Base-by-base conservation (phyloP, 2,329 filamentous ascomycete species). In the Apiospora marii region DNA sequence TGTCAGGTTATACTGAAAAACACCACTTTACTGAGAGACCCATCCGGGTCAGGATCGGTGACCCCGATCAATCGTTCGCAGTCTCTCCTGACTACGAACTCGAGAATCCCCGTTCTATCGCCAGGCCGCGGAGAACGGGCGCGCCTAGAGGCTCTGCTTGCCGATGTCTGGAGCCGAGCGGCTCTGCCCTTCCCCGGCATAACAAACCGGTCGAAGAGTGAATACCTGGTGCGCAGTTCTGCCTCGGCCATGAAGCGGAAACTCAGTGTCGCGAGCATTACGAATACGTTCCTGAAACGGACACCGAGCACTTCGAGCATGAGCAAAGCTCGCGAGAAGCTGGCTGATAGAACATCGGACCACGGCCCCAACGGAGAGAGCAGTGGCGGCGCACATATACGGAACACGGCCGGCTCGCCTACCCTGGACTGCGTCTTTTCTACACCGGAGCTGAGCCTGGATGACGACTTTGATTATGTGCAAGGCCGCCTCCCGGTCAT, bases 171-270 rank as follows among this genome's bases (percentile, higher is more conserved):
- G 92, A 97, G 93, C 19, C 91, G 92, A 69, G 93, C 97, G 72
- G 82, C 90, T 24, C 83, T 98, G 58, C 94, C 95, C 0, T 96
- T 93, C 79, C 94, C 95, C 22, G 94, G 94, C 1, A 95, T 98
- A 89, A 89, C 89, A 44, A 86, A 81, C 82, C 81, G 91, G 84
- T 81, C 90, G 80, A 81, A 90, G 84, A 84, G 93, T 77, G 90
- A 97, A 77, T 90, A 93, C 78, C 85, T 94, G 4, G 92, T 96
- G 67, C 88, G 93, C 69, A 90, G 90, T 53, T 94, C 93, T n/a
- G 93, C 95, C 16, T 94, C 94, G 48, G 93, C 93, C 0, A 90
- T 98, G 79, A 97, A 98, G 85, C 90, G 95, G 70, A 97, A 95
- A 80, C 88, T 98, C 74, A 97, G 94, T 82, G 92, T 94, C 78